phyloP scores from a whole-genome alignment of 306 rosid genomes.

The Gynostemma pentaphyllum region DNA sequence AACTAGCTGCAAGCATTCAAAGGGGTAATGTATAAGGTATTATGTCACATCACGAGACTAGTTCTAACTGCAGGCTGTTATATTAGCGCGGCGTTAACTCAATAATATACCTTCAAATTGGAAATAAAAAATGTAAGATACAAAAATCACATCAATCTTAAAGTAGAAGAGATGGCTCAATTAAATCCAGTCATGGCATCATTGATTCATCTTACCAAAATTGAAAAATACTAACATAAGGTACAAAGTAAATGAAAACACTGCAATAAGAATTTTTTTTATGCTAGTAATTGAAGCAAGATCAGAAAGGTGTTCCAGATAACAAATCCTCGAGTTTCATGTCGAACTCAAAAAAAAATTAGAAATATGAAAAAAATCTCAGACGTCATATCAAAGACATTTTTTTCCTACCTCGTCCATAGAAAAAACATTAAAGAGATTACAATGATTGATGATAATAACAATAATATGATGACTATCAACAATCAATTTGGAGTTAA shows the following conservation, averaged over 20 bases:
- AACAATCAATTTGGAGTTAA: neutral
- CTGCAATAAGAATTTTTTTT: no score
- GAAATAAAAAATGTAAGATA: no score
- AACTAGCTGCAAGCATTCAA: slow-evolving; percentile 47
- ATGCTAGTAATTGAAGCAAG: neutral
- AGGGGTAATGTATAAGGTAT: neutral
- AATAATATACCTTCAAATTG: neutral
- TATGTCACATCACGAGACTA: neutral
- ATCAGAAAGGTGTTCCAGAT: neutral
- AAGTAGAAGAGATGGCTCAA: neutral
- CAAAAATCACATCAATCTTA: neutral
- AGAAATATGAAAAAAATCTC: no score
- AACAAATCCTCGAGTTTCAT: no score
- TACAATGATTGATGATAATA: neutral
- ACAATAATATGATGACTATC: neutral
- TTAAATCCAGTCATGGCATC: no score
- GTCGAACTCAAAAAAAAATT: neutral
- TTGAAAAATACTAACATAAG: neutral
- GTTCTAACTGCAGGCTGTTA: neutral
- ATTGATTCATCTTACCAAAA: neutral
- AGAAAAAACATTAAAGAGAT: neutral
- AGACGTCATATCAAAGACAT: neutral
- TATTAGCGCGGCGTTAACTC: neutral
- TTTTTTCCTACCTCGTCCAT: neutral
- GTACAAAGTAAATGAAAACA: neutral